Evolutionary conservation across 441 rosid genomes (phyloP).

Genomic region (Lepidium campestre): DNA sequence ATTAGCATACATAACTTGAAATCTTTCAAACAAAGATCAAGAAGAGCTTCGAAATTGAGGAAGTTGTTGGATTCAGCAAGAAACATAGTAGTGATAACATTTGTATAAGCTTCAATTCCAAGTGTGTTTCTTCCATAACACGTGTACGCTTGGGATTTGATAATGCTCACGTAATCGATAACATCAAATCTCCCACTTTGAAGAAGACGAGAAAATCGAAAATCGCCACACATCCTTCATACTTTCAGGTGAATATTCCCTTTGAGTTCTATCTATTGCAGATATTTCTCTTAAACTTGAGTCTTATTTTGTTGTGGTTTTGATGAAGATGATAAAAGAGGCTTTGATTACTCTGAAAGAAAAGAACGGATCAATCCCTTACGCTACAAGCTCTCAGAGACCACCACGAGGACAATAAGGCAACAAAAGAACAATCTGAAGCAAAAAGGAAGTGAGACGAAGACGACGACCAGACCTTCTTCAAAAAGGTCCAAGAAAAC

Average conservation of each 20-base stretch:
- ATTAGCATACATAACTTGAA: too few relatives aligned
- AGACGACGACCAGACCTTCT: slow-evolving; percentile 8
- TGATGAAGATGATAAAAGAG: slow-evolving; percentile 67
- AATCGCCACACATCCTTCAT: slow-evolving; percentile 64
- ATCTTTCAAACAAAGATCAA: too few relatives aligned
- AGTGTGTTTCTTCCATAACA: background rate
- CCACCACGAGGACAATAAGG: slow-evolving; percentile 21
- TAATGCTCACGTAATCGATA: too few relatives aligned
- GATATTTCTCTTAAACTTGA: background rate
- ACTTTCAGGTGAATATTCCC: slow-evolving; percentile 47
- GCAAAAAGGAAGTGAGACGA: background rate
- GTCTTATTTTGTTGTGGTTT: background rate
- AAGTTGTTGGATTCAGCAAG: too few relatives aligned
- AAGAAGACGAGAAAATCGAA: slow-evolving; percentile 36
- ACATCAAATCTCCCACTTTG: background rate
- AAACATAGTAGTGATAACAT: background rate
- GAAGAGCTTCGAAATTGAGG: too few relatives aligned
- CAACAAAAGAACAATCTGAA: background rate
- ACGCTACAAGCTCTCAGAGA: slow-evolving; percentile 56
- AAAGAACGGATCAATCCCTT: slow-evolving; percentile 77
- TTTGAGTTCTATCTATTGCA: background rate
- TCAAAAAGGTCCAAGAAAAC: slow-evolving; percentile 6
- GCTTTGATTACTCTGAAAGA: slow-evolving; percentile 55
- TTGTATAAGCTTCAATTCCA: background rate
- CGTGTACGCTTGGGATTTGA: too few relatives aligned